These are phyloP conservation scores for Cladosporium halotolerans DNA, from an alignment of 2,329 filamentous ascomycete species.

Conservation along the genomic window DNA sequence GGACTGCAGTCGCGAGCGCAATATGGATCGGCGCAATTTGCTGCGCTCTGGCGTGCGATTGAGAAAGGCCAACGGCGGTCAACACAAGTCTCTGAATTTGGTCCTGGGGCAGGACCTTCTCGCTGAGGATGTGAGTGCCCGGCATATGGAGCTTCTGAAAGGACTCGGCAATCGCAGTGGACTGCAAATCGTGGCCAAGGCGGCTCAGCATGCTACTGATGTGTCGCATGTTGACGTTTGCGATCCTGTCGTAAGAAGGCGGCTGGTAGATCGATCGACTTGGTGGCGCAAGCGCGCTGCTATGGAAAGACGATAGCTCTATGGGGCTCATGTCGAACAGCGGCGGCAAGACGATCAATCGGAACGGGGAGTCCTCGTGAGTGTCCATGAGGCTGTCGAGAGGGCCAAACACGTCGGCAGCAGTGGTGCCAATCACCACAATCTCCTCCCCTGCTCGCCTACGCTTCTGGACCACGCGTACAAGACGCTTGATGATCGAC, in stretches of 20 bases:
- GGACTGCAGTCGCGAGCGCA: conserved; percentile 21
- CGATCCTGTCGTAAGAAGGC: conserved; percentile 22
- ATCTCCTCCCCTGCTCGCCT: conserved; percentile 67
- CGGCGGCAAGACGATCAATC: conserved; percentile 51
- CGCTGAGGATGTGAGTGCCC: conserved; percentile 38
- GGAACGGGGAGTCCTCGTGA: conserved; percentile 41
- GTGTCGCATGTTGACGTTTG: conserved; percentile 58
- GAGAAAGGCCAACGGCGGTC: conserved; percentile 45
- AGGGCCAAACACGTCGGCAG: conserved; percentile 34
- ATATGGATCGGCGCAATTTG: conserved; percentile 34
- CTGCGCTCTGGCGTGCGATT: conserved; percentile 28
- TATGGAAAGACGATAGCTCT: conserved; percentile 12
- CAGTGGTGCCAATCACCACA: conserved; percentile 73
- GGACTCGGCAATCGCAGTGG: neutral
- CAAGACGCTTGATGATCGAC: conserved; percentile 63
- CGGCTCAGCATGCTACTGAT: conserved; percentile 55
- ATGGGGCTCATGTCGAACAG: conserved; percentile 28
- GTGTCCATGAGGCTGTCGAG: conserved; percentile 36
- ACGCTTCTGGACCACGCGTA: conserved; percentile 63
- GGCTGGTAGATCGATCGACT: conserved; percentile 4
- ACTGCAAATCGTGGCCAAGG: conserved; percentile 19
- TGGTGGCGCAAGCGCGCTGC: conserved; percentile 8
- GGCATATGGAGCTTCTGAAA: conserved; percentile 14
- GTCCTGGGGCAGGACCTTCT: conserved; percentile 53
- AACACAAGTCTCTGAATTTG: conserved; percentile 56